These are phyloP conservation scores for Rhinocladiella similis DNA, from an alignment of 2,329 filamentous ascomycete species.

Conservation along the genomic window DNA sequence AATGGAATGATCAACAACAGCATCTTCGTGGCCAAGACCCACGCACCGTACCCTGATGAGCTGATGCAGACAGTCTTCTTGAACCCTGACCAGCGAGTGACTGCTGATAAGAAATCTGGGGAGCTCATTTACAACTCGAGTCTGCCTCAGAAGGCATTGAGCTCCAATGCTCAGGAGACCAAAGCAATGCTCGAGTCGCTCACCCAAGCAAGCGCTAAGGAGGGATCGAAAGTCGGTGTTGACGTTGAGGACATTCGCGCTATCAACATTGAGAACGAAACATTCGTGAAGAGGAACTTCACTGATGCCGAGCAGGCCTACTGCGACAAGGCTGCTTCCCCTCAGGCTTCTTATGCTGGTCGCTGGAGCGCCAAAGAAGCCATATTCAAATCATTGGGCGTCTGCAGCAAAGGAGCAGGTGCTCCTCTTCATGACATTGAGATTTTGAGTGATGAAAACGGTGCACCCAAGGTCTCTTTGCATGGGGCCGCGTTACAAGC, in stretches of 20 bases:
- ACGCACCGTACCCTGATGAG: constrained; percentile 84
- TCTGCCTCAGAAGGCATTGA: constrained; percentile 64
- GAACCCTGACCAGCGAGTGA: constrained; percentile 87
- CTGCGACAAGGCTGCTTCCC: constrained; percentile 75
- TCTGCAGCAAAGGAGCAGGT: constrained; percentile 81
- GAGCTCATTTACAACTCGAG: constrained; percentile 71
- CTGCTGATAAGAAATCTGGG: constrained; percentile 80
- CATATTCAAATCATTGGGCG: constrained; percentile 94
- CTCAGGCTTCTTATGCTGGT: constrained; percentile 88
- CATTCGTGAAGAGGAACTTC: constrained; percentile 93
- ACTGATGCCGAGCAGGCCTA: constrained; percentile 81
- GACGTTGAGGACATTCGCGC: constrained; percentile 87
- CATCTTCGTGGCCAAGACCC: constrained; percentile 92
- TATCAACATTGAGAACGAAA: constrained; percentile 91
- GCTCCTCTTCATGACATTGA: constrained; percentile 94
- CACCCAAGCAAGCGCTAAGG: constrained; percentile 61
- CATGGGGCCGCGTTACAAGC: constrained; percentile 80
- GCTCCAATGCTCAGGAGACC: constrained; percentile 63
- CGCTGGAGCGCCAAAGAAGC: constrained; percentile 98
- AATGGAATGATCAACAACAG: constrained; percentile 97
- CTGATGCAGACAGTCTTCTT: constrained; percentile 87
- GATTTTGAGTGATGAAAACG: constrained; percentile 76
- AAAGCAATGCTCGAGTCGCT: constrained; percentile 76
- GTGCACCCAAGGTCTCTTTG: constrained; percentile 83
- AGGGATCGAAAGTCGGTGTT: constrained; percentile 81